Evolutionary conservation across 768 basidiomycete genomes (phyloP), one percentile per base, ranked within the genome.

Genomic region (Kwoniella shandongensis): DNA sequence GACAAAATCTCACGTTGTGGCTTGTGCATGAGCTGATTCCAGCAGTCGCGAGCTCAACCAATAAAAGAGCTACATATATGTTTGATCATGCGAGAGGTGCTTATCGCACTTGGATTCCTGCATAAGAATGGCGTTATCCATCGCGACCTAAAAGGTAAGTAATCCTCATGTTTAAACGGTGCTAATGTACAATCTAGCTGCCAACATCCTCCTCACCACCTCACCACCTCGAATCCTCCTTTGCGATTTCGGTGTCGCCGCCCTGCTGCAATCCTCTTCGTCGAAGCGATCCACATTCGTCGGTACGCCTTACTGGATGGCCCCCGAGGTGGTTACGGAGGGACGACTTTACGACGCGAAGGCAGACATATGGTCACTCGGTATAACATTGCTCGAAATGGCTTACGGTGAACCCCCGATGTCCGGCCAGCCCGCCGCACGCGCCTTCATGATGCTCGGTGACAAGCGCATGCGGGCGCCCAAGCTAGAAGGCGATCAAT

Each of bases 301-400:
- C 60, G 96, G 96, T 1, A 98, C 96, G 1, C 94, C 93, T 0
- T 91, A 96, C 74, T 98, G 94, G 94, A 99, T 99, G 96, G 96
- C 96, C 0, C 96, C 96, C 0, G 96, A 99, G 77, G 91, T 98
- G 2, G 89, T 94, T 15, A 88, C 91, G 63, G 78, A 79, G 51
- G 86, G 88, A 11, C 85, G 90, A n/a, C 82, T 86, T 40, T 98
- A 99, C 76, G 94, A 99, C 71, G 88, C 89, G 50, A 98, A 96
- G 75, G 96, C 94, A 2, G 96, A 99, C 70, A 91, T 99, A 40
- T 98, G 96, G 96, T 92, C 90, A 70, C 78, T 99, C 55, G 96
- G 96, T 4, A 93, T 99, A 72, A 88, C 93, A 78, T 82, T 94
- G 18, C 92, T 90, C 68, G 96, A 99, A 76, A 94, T 97, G 86